Evolutionary conservation across 371 early-diverging fungal genomes (phyloP), one percentile per base, ranked within the genome.

Genomic region (Synchytrium microbalum): DNA sequence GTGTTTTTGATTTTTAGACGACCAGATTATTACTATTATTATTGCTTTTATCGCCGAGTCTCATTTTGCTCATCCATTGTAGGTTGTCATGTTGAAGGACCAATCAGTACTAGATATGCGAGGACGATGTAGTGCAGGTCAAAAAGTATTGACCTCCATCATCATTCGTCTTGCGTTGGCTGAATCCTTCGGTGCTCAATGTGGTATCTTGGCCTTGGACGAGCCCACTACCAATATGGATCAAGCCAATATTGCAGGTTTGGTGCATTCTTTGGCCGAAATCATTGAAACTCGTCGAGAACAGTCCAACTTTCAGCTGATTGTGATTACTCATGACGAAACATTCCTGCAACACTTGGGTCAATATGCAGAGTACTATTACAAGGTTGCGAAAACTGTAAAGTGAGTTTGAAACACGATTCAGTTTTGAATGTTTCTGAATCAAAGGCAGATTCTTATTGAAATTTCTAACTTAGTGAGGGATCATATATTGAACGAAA

Each of bases 171-270:
- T 99, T 46, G 99, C 99, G 5, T 78, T 99, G 54, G 97, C 99
- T 2, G 99, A 99, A 61, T 85, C 96, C 0, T 99, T 99, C 71
- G 86, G 94, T 63, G 68, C 86, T 14, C 88, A 92, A 65, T 99
- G 98, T 71, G 97, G 97, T 3, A 86, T 99, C n/a, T 74, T 99
- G 54, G 93, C 99, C 0, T 76, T 99, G 57, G 99, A 99, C 75
- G 99, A 99, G 69, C 99, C 99, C 0, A 99, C 99, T 0, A 99
- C 99, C 0, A 99, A 99, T 73, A 76, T 99, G 24, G 99, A 99
- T 75, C 81, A 85, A 52, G 93, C 84, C 3, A 99, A 99, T 71
- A 90, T 98, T 54, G 83, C 88, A 63, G 89, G 89, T 61, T 78
- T 99, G 63, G 99, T 99, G 0, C 76, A 79, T 28, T 90, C 90